Conservation (phyloP, 2,329 filamentous ascomycete species). For the Beauveria pseudobassiana region DNA sequence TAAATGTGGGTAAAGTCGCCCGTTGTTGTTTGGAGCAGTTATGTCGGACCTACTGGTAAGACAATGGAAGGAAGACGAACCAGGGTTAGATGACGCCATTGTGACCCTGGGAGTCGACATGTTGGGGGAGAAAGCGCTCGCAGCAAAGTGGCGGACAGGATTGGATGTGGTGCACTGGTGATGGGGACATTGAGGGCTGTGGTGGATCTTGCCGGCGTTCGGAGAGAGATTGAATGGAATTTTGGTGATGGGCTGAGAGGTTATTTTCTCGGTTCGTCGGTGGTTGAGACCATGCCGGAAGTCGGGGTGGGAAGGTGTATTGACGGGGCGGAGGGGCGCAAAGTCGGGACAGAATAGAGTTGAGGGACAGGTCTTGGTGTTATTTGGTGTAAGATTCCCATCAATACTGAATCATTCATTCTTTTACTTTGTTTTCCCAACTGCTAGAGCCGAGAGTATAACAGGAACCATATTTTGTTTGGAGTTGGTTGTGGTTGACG, state of each 20-base stretch:
- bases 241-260: background rate
- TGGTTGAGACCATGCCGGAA: conserved; percentile 4
- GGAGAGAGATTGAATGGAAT: background rate
- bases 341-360: too few species aligned
- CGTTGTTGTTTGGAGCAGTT: too few species aligned
- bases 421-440: too few species aligned
- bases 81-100: conserved; percentile 12
- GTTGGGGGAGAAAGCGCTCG: background rate
- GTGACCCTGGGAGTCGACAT: conserved; percentile 1
- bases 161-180: background rate
- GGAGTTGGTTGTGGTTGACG: background rate
- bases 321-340: background rate
- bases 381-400: too few species aligned
- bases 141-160: background rate
- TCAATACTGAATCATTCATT: too few species aligned
- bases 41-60: too few species aligned
- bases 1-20: too few species aligned
- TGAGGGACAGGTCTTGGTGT: too few species aligned
- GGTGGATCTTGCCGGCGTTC: background rate
- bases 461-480: background rate
- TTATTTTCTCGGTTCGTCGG: conserved; percentile 9
- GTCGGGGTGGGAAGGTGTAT: background rate
- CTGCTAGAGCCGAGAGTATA: too few species aligned
- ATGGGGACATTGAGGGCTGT: background rate
- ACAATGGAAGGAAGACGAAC: background rate